Base-by-base conservation (phyloP, 2,329 filamentous ascomycete genomes). In the Arthrobotrys entomopaga region DNA sequence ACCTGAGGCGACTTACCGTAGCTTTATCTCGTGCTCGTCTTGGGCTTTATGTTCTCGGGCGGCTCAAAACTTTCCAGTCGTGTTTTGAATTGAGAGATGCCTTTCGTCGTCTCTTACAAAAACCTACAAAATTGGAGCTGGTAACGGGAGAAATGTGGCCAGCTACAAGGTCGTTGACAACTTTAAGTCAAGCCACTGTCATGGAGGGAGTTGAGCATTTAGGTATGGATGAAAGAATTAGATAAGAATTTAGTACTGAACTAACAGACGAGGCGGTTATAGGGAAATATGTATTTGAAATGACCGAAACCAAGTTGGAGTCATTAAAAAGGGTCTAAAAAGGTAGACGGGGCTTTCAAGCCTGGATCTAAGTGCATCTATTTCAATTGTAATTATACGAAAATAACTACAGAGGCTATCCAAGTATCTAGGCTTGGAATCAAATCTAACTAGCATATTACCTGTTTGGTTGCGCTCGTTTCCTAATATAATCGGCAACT, bases 251-350 rank as follows among this genome's bases (percentile, higher is more conserved):
- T 26, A 26, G 54, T n/a, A 19, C 8, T 5, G 26, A 5, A 10
- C 20, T 65, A 57, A 57, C 40, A 2, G 16, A 19, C n/a, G 20
- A 1, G 8, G 16, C 19, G 42, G 16, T 52, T 16, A 11, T 99
- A 40, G 95, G 95, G 0, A 91, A 97, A 82, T 99, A 97, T 81
- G 94, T 99, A 20, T 97, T 88, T 80, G 92, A 99, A 81, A 99
- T 99, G 92, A 96, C 93, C 2, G 87, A 90, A 79, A 88, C 88
- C 6, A 90, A 89, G 81, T 81, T 89, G 29, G 10, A 34, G 29
- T 34, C 10, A 34, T 34, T 34, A 34, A 34, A 34, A 34, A 10
- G 29, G 29, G 29, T 34, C 6, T 34, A 34, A 34, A 34, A 34
- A 34, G 29, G 29, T 34, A 10, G 29, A 34, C 2, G 29, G 29